Conservation (phyloP, 1,284 basidiomycete species). For the Pseudozyma hubeiensis region DNA sequence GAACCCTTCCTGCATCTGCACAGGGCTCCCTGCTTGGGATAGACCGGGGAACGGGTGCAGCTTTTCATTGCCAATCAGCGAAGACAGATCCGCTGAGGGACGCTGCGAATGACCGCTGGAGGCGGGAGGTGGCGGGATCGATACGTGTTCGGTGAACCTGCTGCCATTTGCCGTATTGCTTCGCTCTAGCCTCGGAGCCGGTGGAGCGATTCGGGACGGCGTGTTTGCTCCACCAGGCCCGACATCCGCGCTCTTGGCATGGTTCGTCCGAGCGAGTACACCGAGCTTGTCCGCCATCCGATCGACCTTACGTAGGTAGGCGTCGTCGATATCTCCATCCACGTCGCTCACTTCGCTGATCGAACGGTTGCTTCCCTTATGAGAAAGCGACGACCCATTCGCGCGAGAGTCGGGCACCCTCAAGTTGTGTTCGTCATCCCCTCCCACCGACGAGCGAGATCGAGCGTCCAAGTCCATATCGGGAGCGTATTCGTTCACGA, state of each 20-base stretch:
- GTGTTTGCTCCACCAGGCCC: neutral
- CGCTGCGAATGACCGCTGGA: conserved; percentile 20
- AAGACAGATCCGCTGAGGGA: conserved; percentile 28
- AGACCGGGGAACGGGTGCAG: conserved; percentile 56
- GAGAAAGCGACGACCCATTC: conserved; percentile 7
- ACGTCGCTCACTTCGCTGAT: conserved; percentile 38
- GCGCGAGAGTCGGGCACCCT: neutral
- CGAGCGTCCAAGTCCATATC: conserved; percentile 27
- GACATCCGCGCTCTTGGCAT: neutral
- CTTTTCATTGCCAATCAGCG: conserved; percentile 45
- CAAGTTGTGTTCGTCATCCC: conserved; percentile 15
- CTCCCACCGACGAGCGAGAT: conserved; percentile 13
- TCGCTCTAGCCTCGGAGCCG: conserved; percentile 12
- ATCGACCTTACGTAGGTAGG: conserved; percentile 44
- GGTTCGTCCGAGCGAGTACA: conserved; percentile 29
- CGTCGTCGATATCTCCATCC: conserved; percentile 44
- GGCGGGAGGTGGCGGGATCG: neutral
- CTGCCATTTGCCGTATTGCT: conserved; percentile 18
- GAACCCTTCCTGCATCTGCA: conserved; percentile 30
- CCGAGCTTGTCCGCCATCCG: conserved; percentile 50
- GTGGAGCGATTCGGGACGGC: neutral
- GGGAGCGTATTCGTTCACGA: conserved; percentile 35
- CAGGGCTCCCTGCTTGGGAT: conserved; percentile 16
- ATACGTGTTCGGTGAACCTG: conserved; percentile 29
- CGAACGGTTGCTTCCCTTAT: conserved; percentile 22